Percentiles rank a stretch among this genome's conserved stretches.
Evolutionary conservation across 164 flowering plant species (phyloP).

Genomic region (Platanus orientalis): DNA sequence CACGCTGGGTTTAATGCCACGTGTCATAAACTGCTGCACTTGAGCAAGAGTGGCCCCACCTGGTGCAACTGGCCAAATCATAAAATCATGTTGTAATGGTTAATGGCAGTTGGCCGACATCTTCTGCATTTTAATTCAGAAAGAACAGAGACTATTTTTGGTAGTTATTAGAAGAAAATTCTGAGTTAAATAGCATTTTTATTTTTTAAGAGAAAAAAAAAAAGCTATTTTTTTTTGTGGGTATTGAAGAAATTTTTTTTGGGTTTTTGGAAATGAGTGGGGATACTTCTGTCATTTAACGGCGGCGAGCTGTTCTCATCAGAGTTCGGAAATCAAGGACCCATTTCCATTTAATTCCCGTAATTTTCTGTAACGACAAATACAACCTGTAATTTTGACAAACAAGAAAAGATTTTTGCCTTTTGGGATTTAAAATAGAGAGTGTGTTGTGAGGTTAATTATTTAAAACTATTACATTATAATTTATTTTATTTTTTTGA

Average conservation of each 20-base stretch:
- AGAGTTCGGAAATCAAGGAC: constrained; percentile 19
- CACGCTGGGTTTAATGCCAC: too few species aligned
- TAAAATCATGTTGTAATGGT: not conserved
- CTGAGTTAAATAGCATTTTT: too few species aligned
- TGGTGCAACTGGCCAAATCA: not conserved
- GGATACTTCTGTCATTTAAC: constrained; percentile 13
- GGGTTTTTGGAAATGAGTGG: not conserved
- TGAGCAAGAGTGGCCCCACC: not conserved
- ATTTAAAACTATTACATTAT: not conserved
- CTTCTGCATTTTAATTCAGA: too few species aligned
- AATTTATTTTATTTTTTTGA: not conserved
- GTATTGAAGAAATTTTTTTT: not conserved
- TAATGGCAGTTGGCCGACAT: not conserved
- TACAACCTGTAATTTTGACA: constrained; percentile 19
- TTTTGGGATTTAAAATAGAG: not conserved
- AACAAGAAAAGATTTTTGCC: constrained; percentile 2
- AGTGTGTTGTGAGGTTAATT: not conserved
- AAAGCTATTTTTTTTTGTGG: not conserved
- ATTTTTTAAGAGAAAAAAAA: too few species aligned
- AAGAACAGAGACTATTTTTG: too few species aligned
- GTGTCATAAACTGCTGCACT: too few species aligned
- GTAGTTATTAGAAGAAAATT: too few species aligned
- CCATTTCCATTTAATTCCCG: constrained; percentile 17
- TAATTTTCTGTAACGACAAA: constrained; percentile 29
- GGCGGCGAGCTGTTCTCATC: not conserved